Evolutionary conservation across 176 grass and related monocot genomes (phyloP).

Genomic region (Zizania latifolia): DNA sequence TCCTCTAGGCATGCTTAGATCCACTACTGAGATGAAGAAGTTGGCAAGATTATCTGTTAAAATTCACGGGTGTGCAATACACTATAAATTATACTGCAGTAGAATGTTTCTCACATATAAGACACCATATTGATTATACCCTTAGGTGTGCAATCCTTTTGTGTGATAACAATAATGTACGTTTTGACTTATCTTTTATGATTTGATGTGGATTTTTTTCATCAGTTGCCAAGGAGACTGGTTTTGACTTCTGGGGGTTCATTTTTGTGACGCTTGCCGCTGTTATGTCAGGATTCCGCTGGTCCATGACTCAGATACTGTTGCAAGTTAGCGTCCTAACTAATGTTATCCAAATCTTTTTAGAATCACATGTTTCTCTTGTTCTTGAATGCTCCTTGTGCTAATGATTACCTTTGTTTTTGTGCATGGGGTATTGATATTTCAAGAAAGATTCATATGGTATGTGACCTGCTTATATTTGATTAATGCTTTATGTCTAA

Average conservation of each 20-base stretch:
- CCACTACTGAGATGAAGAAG: neutral
- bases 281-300: constrained; percentile 98
- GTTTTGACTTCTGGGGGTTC: constrained; percentile 97
- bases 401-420: constrained; percentile 37
- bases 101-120: neutral
- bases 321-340: constrained; percentile 60
- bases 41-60: neutral
- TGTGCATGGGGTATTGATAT: constrained; percentile 43
- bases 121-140: neutral
- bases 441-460: constrained; percentile 59
- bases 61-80: neutral
- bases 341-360: neutral
- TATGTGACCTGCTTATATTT: constrained; percentile 20
- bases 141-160: neutral
- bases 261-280: constrained; percentile 95
- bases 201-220: constrained; percentile 15
- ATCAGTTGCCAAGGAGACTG: constrained; percentile 87
- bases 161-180: constrained; percentile 3
- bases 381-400: constrained; percentile 19
- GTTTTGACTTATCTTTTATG: constrained; percentile 19
- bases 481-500: neutral
- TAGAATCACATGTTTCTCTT: neutral
- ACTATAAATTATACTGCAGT: neutral
- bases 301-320: constrained; percentile 99
- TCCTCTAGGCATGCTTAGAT: neutral